Base-by-base conservation (phyloP, 768 basidiomycete genomes). In the Suillus luteus region DNA sequence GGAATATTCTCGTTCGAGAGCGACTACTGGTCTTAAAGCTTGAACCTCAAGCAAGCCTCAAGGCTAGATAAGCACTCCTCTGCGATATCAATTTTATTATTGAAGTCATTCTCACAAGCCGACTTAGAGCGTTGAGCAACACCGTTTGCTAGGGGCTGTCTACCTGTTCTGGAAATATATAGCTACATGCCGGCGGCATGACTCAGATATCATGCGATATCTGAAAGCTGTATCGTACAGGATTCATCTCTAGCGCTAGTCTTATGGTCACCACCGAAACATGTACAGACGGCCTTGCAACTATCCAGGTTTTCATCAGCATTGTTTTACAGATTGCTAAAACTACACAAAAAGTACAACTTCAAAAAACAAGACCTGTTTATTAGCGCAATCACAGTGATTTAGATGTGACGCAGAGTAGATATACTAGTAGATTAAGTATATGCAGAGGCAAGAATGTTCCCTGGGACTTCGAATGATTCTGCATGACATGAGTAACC, bases 401-500 rank as follows among this genome's bases (percentile, higher is more conserved):
- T 9, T 3, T 38, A 1, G 24, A 24, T 17, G 22, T 15, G 22
- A 38, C 22, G 7, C 35, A 9, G 37, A 19, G 55, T 22, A 55
- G 8, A 5, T 15, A 40, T 57, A 2, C 7, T 35, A 22, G 33
- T 37, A 22, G 38, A 38, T 35, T 58, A n/a, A n/a, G n/a, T n/a
- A 19, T 15, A 40, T 58, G n/a, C 17, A 38, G n/a, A 38, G 4
- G n/a, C 22, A 37, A 55, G 22, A 38, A 22, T 55, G 51, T 37
- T 22, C 55, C 15, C 55, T 54, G 10, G n/a, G 10, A 33, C 17
- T 27, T 19, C 15, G 22, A 40, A 5, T 17, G 9, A 40, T 10
- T 57, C 55, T 57, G 55, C 22, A 0, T 57, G 55, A 40, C 24
- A 57, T 57, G 55, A 57, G 38, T 11, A 9, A 57, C 38, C 38